These are phyloP conservation scores for Agrostemma githago DNA, from an alignment of 148 eudicot species.

Conservation along the genomic window DNA sequence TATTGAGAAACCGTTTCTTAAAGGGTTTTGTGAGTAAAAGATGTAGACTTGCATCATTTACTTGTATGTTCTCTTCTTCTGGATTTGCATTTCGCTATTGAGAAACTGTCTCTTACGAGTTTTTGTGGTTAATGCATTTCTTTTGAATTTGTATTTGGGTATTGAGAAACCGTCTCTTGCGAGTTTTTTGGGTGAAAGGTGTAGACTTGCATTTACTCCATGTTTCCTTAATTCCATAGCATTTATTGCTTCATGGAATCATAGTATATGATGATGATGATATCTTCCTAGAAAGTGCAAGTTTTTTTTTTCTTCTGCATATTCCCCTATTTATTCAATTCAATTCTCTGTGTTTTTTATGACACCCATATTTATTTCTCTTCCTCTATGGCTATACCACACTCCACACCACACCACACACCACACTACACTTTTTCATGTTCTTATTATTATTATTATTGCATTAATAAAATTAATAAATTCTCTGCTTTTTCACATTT, in stretches of 20 bases:
- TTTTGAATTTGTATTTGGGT: no score
- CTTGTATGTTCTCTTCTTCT: no score
- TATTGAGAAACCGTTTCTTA: no score
- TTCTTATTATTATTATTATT: not conserved
- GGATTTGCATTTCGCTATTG: no score
- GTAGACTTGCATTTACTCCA: constrained; percentile 39
- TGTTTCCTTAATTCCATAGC: constrained; percentile 20
- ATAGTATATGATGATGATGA: no score
- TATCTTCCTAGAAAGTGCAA: constrained; percentile 31
- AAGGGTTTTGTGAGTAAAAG: no score
- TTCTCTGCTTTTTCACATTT: constrained; percentile 3
- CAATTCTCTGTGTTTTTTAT: constrained; percentile 15
- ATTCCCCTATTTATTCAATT: constrained; percentile 4
- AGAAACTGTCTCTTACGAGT: no score
- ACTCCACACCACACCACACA: not conserved
- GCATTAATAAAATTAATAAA: not conserved
- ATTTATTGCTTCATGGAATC: constrained; percentile 35
- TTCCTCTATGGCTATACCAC: not conserved
- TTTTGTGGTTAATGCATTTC: no score
- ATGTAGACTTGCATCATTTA: no score
- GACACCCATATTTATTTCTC: constrained; percentile 14
- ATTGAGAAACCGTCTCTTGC: no score
- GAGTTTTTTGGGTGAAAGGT: not conserved
- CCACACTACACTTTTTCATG: not conserved
- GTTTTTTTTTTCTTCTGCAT: constrained; percentile 20